phyloP scores from a whole-genome alignment of 371 early-diverging fungal genomes.

The Mucor circinelloides region DNA sequence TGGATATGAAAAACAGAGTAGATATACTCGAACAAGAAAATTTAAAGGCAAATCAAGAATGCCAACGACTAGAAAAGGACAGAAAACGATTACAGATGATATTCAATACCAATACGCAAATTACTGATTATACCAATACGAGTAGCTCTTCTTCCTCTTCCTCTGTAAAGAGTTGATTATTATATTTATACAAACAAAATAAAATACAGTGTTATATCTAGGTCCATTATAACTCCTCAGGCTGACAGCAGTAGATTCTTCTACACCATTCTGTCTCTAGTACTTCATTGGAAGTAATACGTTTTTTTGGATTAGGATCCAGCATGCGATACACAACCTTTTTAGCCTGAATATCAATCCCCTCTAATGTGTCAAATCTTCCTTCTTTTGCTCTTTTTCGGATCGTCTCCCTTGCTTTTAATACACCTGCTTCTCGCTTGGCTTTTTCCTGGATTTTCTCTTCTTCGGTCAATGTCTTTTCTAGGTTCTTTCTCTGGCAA shows the following conservation, averaged over 20 bases:
- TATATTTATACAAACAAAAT: background rate
- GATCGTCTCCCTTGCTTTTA: constrained; percentile 43
- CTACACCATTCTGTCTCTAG: constrained; percentile 61
- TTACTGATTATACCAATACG: background rate
- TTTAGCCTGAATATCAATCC: constrained; percentile 47
- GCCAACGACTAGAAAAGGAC: constrained; percentile 22
- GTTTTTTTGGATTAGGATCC: constrained; percentile 61
- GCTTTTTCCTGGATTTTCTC: constrained; percentile 17
- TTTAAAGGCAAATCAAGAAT: constrained; percentile 23
- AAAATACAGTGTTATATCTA: background rate
- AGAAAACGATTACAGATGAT: constrained; percentile 10
- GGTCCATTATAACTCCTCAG: background rate
- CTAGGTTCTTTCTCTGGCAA: background rate
- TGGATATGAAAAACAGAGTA: constrained; percentile 42
- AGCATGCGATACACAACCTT: constrained; percentile 60
- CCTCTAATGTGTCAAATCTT: constrained; percentile 46
- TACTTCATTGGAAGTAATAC: constrained; percentile 53
- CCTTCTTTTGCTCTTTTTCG: constrained; percentile 36
- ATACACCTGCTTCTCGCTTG: constrained; percentile 22
- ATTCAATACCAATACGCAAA: background rate
- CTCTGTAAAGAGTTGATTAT: constrained; percentile 1
- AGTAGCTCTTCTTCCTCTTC: constrained; percentile 1
- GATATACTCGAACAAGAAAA: constrained; percentile 41
- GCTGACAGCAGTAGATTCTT: constrained; percentile 35
- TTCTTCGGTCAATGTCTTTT: constrained; percentile 19